Percentiles rank a stretch among this genome's conserved stretches.
Evolutionary conservation across 1,139 yeast species (phyloP).

Genomic region (Suhomyces bribrorum): DNA sequence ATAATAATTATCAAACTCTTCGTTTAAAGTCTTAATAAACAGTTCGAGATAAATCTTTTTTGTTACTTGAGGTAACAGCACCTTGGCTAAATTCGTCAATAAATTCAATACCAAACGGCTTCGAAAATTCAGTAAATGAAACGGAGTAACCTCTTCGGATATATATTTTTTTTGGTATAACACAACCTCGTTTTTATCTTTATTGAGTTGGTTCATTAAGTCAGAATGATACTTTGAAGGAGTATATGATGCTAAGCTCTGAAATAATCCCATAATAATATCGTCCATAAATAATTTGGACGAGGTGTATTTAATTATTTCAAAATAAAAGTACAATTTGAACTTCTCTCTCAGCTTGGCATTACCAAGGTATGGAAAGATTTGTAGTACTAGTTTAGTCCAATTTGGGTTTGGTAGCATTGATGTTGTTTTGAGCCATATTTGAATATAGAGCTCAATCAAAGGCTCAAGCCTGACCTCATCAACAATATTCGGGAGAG

Average conservation of each 20-base stretch:
- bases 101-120: slow-evolving; percentile 23
- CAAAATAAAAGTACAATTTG: slow-evolving; percentile 30
- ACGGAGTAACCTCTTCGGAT: slow-evolving; percentile 21
- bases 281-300: slow-evolving; percentile 26
- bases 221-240: slow-evolving; percentile 28
- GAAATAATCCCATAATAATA: slow-evolving; percentile 25
- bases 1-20: slow-evolving; percentile 31
- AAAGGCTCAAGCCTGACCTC: slow-evolving; percentile 24
- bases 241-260: slow-evolving; percentile 27
- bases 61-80: slow-evolving; percentile 15
- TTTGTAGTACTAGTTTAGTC: slow-evolving; percentile 41
- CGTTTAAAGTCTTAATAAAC: slow-evolving; percentile 27
- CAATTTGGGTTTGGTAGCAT: slow-evolving; percentile 29
- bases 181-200: slow-evolving; percentile 21
- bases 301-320: slow-evolving; percentile 26
- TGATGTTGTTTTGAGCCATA: slow-evolving; percentile 32
- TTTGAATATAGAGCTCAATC: slow-evolving; percentile 30
- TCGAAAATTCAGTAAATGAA: slow-evolving; percentile 24
- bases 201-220: slow-evolving; percentile 25
- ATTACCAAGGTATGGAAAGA: slow-evolving; percentile 45
- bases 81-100: slow-evolving; percentile 23
- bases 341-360: slow-evolving; percentile 39
- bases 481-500: slow-evolving; percentile 28
- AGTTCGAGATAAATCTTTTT: slow-evolving; percentile 23
- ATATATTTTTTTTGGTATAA: slow-evolving; percentile 19